Evolutionary conservation across 805 yeast species (phyloP).

Genomic region (Spencermartinsiella europaea): DNA sequence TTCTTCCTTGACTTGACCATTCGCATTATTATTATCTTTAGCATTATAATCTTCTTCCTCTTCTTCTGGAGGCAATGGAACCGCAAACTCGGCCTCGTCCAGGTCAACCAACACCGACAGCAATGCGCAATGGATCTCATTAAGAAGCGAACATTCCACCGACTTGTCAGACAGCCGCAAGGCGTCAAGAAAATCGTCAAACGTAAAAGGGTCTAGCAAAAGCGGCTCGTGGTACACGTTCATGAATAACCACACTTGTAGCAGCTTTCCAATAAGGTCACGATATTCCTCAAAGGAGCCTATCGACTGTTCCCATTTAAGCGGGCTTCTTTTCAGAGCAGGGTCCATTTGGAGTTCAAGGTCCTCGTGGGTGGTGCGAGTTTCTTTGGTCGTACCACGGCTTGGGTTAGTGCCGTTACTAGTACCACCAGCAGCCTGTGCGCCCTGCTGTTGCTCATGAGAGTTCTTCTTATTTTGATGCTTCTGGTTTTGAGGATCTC

Average conservation of each 20-base stretch:
- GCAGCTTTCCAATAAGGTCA: constrained; percentile 23
- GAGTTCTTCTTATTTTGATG: too few species aligned
- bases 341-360: constrained; percentile 2
- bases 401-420: neutral
- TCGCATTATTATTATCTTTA: constrained; percentile 30
- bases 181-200: constrained; percentile 68
- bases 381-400: neutral
- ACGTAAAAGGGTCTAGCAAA: constrained; percentile 65
- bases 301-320: constrained; percentile 6
- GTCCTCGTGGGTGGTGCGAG: constrained; percentile 8
- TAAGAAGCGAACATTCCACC: constrained; percentile 48
- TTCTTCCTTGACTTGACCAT: constrained; percentile 19
- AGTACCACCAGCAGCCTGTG: neutral
- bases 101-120: constrained; percentile 50
- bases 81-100: constrained; percentile 35
- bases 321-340: constrained; percentile 7
- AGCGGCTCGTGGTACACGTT: constrained; percentile 65
- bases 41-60: too few species aligned
- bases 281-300: constrained; percentile 8
- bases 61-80: constrained; percentile 27
- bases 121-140: constrained; percentile 65
- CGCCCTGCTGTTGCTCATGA: neutral
- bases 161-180: constrained; percentile 44
- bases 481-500: neutral
- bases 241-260: constrained; percentile 72